These are phyloP conservation scores for Phytopythium delawarense DNA, from an alignment of 352 stramenopile species.

Conservation along the genomic window DNA sequence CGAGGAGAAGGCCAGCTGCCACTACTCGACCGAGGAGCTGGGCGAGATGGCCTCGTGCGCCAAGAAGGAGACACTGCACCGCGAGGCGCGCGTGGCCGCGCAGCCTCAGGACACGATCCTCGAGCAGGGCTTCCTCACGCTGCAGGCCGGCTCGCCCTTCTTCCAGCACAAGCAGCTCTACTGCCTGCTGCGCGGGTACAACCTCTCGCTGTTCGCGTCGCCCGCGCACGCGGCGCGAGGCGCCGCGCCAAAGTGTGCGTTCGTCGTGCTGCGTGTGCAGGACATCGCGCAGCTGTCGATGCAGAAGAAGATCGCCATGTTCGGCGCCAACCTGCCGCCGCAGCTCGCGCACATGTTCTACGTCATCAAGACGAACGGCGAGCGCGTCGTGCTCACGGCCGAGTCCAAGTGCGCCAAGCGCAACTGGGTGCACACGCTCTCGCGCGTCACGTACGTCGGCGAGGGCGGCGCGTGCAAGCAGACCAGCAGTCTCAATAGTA, in stretches of 20 bases:
- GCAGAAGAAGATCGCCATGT: slow-evolving; percentile 59
- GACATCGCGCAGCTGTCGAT: slow-evolving; percentile 51
- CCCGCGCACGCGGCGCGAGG: slow-evolving; percentile 44
- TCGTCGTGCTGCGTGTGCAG: slow-evolving; percentile 55
- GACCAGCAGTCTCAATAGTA: not conserved
- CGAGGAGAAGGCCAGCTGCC: slow-evolving; percentile 48
- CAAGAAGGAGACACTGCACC: slow-evolving; percentile 47
- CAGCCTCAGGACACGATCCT: slow-evolving; percentile 61
- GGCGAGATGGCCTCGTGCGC: slow-evolving; percentile 44
- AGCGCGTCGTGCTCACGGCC: slow-evolving; percentile 52
- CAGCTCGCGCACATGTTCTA: slow-evolving; percentile 60
- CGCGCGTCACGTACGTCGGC: slow-evolving; percentile 45
- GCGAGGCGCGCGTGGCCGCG: slow-evolving; percentile 39
- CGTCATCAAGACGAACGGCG: slow-evolving; percentile 61
- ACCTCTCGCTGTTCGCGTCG: slow-evolving; percentile 43
- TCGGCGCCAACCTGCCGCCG: slow-evolving; percentile 42
- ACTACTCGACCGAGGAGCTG: slow-evolving; percentile 58
- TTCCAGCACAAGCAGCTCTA: slow-evolving; percentile 66
- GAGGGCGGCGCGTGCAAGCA: slow-evolving; percentile 19
- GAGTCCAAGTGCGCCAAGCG: slow-evolving; percentile 39
- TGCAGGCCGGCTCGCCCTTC: slow-evolving; percentile 46
- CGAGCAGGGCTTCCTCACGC: slow-evolving; percentile 59
- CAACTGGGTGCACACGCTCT: slow-evolving; percentile 55
- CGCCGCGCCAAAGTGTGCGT: slow-evolving; percentile 34
- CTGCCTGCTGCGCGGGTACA: slow-evolving; percentile 50